Evolutionary conservation across 2,329 filamentous ascomycete species (phyloP).

Genomic region (Fusarium anguioides): DNA sequence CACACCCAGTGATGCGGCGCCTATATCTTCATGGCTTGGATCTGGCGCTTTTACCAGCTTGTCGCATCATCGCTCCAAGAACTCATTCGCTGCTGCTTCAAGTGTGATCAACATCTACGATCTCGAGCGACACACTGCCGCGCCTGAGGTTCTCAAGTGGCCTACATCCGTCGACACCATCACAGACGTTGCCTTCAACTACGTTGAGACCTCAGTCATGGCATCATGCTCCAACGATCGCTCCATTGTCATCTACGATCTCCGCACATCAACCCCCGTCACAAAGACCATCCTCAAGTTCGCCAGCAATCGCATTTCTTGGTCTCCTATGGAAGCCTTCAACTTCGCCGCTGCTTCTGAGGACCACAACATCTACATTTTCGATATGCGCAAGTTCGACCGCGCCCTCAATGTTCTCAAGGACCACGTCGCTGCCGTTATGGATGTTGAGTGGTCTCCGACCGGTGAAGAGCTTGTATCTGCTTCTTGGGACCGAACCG

Average conservation of each 20-base stretch:
- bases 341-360: slow-evolving; percentile 94
- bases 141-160: slow-evolving; percentile 86
- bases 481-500: slow-evolving; percentile 85
- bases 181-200: slow-evolving; percentile 88
- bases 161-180: slow-evolving; percentile 92
- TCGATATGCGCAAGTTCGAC: slow-evolving; percentile 92
- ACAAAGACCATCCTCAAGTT: slow-evolving; percentile 85
- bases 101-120: slow-evolving; percentile 89
- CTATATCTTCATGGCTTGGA: slow-evolving; percentile 86
- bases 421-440: slow-evolving; percentile 89
- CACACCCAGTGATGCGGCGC: slow-evolving; percentile 73
- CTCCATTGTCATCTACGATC: slow-evolving; percentile 89
- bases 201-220: slow-evolving; percentile 90
- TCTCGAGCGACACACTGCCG: slow-evolving; percentile 80
- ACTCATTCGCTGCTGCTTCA: slow-evolving; percentile 83
- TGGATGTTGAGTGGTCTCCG: slow-evolving; percentile 95
- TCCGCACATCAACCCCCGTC: slow-evolving; percentile 86
- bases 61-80: slow-evolving; percentile 81
- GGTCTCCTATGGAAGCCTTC: slow-evolving; percentile 98
- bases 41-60: slow-evolving; percentile 83
- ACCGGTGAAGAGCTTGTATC: slow-evolving; percentile 94
- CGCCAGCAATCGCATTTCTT: slow-evolving; percentile 83
- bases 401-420: slow-evolving; percentile 90
- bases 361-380: slow-evolving; percentile 89
- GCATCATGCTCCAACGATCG: slow-evolving; percentile 88